Conservation (phyloP, 192 early-diverging fungal genomes). For the Phycomyces blakesleeanus region DNA sequence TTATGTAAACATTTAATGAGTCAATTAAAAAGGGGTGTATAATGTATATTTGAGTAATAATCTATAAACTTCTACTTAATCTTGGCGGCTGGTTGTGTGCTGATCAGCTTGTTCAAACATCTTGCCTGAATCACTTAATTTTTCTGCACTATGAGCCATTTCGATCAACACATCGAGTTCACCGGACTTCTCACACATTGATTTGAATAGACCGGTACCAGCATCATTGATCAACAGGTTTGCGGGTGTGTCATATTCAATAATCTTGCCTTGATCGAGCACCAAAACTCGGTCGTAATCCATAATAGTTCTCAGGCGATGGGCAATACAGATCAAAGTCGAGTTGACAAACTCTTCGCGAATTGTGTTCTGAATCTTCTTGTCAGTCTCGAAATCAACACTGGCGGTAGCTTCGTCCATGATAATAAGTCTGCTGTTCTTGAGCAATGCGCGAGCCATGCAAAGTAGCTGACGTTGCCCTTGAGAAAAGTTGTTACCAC, state of each 20-base stretch:
- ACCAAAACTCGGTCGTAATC: constrained; percentile 85
- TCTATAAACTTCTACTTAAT: too few relatives aligned
- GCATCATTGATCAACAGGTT: constrained; percentile 57
- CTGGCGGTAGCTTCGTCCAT: constrained; percentile 88
- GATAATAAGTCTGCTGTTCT: constrained; percentile 61
- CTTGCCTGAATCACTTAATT: too few relatives aligned
- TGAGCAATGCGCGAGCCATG: constrained; percentile 69
- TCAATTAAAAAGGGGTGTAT: too few relatives aligned
- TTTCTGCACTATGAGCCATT: constrained; percentile 42
- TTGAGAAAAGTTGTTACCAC: constrained; percentile 69
- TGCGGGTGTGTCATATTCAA: constrained; percentile 79
- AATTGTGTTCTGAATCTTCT: constrained; percentile 78
- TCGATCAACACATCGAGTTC: constrained; percentile 70
- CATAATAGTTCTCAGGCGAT: constrained; percentile 78
- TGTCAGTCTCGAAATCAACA: constrained; percentile 85
- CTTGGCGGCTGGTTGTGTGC: too few relatives aligned
- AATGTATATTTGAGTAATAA: too few relatives aligned
- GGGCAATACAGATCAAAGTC: constrained; percentile 86
- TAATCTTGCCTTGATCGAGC: constrained; percentile 67
- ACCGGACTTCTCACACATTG: constrained; percentile 79
- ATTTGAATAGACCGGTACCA: constrained; percentile 53
- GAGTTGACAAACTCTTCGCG: constrained; percentile 66
- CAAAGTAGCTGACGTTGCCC: constrained; percentile 77
- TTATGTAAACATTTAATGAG: too few relatives aligned
- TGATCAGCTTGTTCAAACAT: too few relatives aligned